Evolutionary conservation across 1,284 basidiomycete species (phyloP).

Genomic region (Trichosporon sp.): DNA sequence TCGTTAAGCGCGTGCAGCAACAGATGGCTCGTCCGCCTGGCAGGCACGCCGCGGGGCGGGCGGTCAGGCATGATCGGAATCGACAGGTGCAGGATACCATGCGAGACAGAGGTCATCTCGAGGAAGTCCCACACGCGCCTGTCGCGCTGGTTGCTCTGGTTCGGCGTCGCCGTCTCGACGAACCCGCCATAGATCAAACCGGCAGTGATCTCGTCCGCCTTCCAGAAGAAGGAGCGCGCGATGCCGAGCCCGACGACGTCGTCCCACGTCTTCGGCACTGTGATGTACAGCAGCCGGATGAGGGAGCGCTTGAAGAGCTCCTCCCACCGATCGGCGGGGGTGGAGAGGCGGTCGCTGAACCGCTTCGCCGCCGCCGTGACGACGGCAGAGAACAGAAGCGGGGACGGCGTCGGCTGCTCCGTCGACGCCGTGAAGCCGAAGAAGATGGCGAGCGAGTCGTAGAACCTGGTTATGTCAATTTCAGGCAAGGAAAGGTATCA

Average conservation of each 20-base stretch:
- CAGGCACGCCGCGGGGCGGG: slow-evolving; percentile 31
- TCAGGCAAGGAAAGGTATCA: neutral
- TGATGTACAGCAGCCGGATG: slow-evolving; percentile 29
- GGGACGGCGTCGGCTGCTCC: slow-evolving; percentile 30
- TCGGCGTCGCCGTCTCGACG: slow-evolving; percentile 28
- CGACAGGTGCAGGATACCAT: slow-evolving; percentile 32
- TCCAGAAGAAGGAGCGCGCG: slow-evolving; percentile 34
- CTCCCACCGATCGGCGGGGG: slow-evolving; percentile 29
- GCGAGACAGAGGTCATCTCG: slow-evolving; percentile 33
- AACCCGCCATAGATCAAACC: slow-evolving; percentile 31
- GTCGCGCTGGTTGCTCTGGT: slow-evolving; percentile 28
- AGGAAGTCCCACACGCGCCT: slow-evolving; percentile 36
- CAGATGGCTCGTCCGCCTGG: slow-evolving; percentile 25
- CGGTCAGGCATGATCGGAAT: slow-evolving; percentile 29
- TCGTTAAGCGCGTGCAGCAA: slow-evolving; percentile 32
- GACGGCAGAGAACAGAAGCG: slow-evolving; percentile 31
- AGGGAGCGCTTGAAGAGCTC: slow-evolving; percentile 34
- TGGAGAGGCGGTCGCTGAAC: slow-evolving; percentile 18
- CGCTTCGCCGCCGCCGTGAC: slow-evolving; percentile 31
- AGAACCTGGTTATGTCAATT: slow-evolving; percentile 25
- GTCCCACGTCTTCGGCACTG: slow-evolving; percentile 32
- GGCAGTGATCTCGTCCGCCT: slow-evolving; percentile 32
- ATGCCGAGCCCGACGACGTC: slow-evolving; percentile 33
- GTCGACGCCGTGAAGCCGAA: slow-evolving; percentile 32
- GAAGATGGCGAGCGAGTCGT: slow-evolving; percentile 34